Evolutionary conservation across 179 eudicot species (phyloP), one percentile per base, ranked within the genome.

Genomic region (Silene vulgaris): DNA sequence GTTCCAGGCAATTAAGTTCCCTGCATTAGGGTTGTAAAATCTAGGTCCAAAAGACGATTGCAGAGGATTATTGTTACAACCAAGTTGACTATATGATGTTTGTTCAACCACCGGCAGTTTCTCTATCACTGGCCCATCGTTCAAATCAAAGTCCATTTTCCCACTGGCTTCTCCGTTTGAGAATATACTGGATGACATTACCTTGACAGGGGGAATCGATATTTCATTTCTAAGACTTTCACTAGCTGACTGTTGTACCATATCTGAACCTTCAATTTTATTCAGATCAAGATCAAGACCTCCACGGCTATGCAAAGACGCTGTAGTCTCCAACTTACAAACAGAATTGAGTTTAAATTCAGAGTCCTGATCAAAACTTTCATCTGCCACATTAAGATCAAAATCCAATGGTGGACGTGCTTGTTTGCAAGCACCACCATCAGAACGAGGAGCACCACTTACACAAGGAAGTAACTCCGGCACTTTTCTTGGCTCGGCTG

Each of bases 351-450:
- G 63, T 61, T 50, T 23, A 40, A 56, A 32, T 64, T 37, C 48
- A 37, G 20, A 69, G 37, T 81, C 84, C 13, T 43, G 66, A 72
- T 29, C 71, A 66, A 64, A 83, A 77, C 85, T 85, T 73, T 92
- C 89, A 79, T 94, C 97, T 12, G 97, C 85, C 69, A 93, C 90
- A 87, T 78, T 83, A 20, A 80, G 84, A 76, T 89, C 93, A 79
- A 89, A 73, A 72, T 89, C 93, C 69, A 88, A 81, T 8, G 72
- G 65, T 48, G 79, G 80, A 13, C 88, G 86, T 9, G 74, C 81
- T 40, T 75, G 85, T 81, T 79, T 86, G 71, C 59, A 65, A 30
- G 78, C 71, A 65, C 71, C 48, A 60, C 72, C 69, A 74, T 84
- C 86, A 64, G 78, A 60, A 76, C 11, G 23, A 37, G 85, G 82